phyloP scores from a whole-genome alignment of 495 filamentous ascomycete species.

The Lophiostoma macrostomum region DNA sequence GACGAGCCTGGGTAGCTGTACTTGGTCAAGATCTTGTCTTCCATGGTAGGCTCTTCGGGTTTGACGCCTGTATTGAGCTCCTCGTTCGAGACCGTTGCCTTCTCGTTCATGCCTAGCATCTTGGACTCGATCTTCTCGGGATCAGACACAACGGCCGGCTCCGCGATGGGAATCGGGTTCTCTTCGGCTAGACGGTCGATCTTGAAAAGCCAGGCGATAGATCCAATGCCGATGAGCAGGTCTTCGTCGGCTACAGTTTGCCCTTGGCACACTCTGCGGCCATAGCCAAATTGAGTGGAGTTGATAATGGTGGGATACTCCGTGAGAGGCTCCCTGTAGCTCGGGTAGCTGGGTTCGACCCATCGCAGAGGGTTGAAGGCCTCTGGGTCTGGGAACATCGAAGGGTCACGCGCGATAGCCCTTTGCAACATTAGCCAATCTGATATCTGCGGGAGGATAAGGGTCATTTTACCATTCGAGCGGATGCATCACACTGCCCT shows the following conservation, averaged over 20 bases:
- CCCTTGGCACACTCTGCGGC: conserved; percentile 59
- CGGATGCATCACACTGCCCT: conserved; percentile 56
- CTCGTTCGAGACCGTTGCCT: conserved; percentile 29
- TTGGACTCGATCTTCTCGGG: conserved; percentile 15
- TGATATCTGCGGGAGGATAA: background rate
- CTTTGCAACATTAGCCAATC: conserved; percentile 24
- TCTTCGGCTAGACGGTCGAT: conserved; percentile 44
- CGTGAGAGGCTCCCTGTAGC: conserved; percentile 54
- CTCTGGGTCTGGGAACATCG: conserved; percentile 37
- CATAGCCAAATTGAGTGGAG: conserved; percentile 60
- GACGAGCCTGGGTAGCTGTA: conserved; percentile 21
- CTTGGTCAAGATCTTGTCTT: conserved; percentile 21
- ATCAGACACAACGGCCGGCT: conserved; percentile 7
- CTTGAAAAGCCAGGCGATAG: conserved; percentile 58
- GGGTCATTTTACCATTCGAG: conserved; percentile 41
- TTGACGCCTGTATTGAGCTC: conserved; percentile 35
- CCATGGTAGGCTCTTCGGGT: conserved; percentile 4
- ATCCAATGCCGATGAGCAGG: conserved; percentile 55
- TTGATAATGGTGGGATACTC: conserved; percentile 53
- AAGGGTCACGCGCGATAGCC: conserved; percentile 39
- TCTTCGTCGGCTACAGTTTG: conserved; percentile 54
- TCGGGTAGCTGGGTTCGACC: conserved; percentile 47
- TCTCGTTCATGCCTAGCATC: conserved; percentile 16
- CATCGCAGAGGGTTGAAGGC: conserved; percentile 41
- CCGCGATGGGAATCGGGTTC: background rate